phyloP scores from a whole-genome alignment of 352 stramenopile species.

The Phytophthora agathidicida region DNA sequence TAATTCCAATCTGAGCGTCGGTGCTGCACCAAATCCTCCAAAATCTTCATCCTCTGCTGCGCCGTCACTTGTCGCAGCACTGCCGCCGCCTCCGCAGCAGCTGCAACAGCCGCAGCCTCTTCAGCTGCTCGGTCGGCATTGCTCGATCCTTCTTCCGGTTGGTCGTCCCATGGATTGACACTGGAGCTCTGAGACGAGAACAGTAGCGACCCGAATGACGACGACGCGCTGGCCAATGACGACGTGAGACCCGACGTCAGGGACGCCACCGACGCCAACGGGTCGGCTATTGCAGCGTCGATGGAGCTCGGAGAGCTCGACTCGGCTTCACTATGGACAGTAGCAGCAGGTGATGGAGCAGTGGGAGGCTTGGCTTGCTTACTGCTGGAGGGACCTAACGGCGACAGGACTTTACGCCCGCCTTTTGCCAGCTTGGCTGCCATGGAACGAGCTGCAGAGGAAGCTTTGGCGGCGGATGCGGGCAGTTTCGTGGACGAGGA shows the following conservation, averaged over 20 bases:
- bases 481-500: conserved; percentile 24
- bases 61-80: conserved; percentile 58
- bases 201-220: conserved; percentile 48
- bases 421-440: conserved; percentile 61
- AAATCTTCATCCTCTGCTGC: conserved; percentile 72
- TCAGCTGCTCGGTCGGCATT: conserved; percentile 15
- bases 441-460: conserved; percentile 59
- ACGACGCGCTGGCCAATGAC: conserved; percentile 47
- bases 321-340: conserved; percentile 3
- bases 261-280: conserved; percentile 23
- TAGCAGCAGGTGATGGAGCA: conserved; percentile 1
- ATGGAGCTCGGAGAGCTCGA: conserved; percentile 9
- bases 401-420: conserved; percentile 60
- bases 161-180: conserved; percentile 9
- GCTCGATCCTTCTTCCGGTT: conserved; percentile 2
- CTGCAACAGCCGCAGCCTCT: conserved; percentile 15
- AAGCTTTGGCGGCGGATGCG: conserved; percentile 37
- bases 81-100: conserved; percentile 13
- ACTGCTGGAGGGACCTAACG: conserved; percentile 21
- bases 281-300: conserved; percentile 12
- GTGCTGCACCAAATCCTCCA: conserved; percentile 78
- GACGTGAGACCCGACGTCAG: conserved; percentile 34
- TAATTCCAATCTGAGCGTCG: conserved; percentile 82
- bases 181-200: conserved; percentile 46
- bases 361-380: background rate